Evolutionary conservation across 306 rosid species (phyloP).

Genomic region (Lathyrus aphaca): DNA sequence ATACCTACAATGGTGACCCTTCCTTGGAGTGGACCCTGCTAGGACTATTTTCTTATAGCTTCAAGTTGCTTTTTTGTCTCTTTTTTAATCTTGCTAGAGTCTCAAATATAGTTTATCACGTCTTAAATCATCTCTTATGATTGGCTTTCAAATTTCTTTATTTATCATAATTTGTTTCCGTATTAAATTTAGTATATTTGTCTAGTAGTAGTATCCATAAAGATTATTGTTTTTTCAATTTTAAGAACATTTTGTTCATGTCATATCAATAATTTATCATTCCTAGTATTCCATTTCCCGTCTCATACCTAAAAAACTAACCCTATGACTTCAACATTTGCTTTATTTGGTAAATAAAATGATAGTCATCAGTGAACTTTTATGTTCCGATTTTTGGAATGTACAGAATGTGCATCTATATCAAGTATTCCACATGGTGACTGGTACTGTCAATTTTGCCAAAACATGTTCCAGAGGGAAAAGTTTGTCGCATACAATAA

Average conservation of each 20-base stretch:
- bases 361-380: constrained; percentile 29
- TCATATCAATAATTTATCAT: constrained; percentile 1
- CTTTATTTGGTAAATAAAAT: constrained; percentile 27
- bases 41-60: neutral
- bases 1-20: constrained; percentile 6
- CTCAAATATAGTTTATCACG: neutral
- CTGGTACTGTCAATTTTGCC: constrained; percentile 94
- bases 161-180: constrained; percentile 5
- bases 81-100: neutral
- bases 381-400: constrained; percentile 42
- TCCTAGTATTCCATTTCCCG: constrained; percentile 1
- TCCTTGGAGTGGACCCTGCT: constrained; percentile 16
- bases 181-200: neutral
- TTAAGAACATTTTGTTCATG: neutral
- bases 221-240: neutral
- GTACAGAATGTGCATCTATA: constrained; percentile 89
- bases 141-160: constrained; percentile 6
- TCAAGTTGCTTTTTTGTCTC: neutral
- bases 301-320: neutral
- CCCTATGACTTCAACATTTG: constrained; percentile 12
- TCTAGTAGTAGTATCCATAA: neutral
- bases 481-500: constrained; percentile 75
- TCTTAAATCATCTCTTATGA: constrained; percentile 1
- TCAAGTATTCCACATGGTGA: constrained; percentile 81
- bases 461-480: constrained; percentile 84